These are phyloP conservation scores for Eremochloa ophiuroides DNA, from an alignment of 176 grass and related monocot genomes.

Conservation along the genomic window DNA sequence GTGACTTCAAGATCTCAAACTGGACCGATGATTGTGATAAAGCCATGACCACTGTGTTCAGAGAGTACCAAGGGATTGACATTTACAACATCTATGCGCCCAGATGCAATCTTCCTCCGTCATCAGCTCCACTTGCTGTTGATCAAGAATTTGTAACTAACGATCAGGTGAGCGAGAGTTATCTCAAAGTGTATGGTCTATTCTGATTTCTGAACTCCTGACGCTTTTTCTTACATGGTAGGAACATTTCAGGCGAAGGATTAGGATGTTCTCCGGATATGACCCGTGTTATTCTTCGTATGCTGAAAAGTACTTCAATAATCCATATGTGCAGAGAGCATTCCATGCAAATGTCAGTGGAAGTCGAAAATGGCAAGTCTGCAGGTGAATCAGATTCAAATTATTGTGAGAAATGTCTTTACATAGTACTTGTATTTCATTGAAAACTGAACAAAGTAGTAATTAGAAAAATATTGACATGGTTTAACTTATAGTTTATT, in stretches of 20 bases:
- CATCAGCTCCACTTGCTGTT: slow-evolving; percentile 21
- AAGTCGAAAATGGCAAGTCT: slow-evolving; percentile 62
- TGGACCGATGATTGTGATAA: slow-evolving; percentile 61
- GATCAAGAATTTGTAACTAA: slow-evolving; percentile 7
- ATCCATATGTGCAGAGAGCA: slow-evolving; percentile 56
- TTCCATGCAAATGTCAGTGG: slow-evolving; percentile 61
- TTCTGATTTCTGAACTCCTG: slow-evolving; percentile 5
- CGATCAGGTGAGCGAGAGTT: slow-evolving; percentile 21
- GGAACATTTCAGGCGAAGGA: slow-evolving; percentile 47
- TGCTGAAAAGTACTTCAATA: slow-evolving; percentile 81
- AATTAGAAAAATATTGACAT: not conserved
- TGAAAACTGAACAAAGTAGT: not conserved
- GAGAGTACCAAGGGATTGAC: slow-evolving; percentile 61
- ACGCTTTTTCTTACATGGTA: slow-evolving; percentile 26
- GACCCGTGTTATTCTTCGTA: slow-evolving; percentile 76
- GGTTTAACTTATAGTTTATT: not conserved
- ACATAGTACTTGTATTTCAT: not conserved
- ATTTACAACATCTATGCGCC: slow-evolving; percentile 94
- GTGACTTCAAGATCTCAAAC: slow-evolving; percentile 64
- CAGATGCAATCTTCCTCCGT: slow-evolving; percentile 70
- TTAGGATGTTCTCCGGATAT: slow-evolving; percentile 69
- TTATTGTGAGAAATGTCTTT: not conserved
- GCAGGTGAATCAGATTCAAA: slow-evolving; percentile 44
- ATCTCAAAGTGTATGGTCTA: not conserved
- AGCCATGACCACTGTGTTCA: slow-evolving; percentile 54